A percentile compares a stretch with the other conserved stretches of the same genome.
Conservation (phyloP, 2,329 filamentous ascomycete species). For the Thyridium curvatum region DNA sequence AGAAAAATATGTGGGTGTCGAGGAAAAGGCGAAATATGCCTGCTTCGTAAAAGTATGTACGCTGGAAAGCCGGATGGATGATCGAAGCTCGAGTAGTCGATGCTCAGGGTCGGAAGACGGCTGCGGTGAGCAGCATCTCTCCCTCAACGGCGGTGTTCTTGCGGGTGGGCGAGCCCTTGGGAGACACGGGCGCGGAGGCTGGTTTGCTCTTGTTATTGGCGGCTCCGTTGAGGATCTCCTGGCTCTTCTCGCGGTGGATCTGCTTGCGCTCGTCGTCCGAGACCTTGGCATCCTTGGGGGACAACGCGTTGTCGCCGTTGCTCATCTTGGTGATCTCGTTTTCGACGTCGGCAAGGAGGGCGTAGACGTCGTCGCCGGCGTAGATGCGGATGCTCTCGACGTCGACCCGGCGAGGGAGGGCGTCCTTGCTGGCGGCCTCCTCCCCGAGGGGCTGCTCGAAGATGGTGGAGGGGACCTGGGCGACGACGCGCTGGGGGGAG, state of each 20-base stretch:
- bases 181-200: conserved; percentile 7
- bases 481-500: conserved; percentile 44
- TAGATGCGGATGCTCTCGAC: conserved; percentile 64
- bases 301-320: conserved; percentile 25
- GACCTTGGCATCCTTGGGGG: conserved; percentile 14
- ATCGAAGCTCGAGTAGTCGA: neutral
- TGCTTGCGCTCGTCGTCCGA: conserved; percentile 30
- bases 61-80: neutral
- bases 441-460: conserved; percentile 43
- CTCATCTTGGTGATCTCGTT: conserved; percentile 46
- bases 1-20: neutral
- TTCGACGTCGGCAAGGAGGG: conserved; percentile 61
- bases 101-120: conserved; percentile 38
- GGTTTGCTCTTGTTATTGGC: conserved; percentile 20
- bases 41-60: neutral
- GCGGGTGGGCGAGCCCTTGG: conserved; percentile 4
- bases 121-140: conserved; percentile 39
- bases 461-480: conserved; percentile 51
- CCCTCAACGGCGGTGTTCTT: conserved; percentile 16
- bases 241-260: conserved; percentile 42
- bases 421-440: conserved; percentile 24
- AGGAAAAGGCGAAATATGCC: neutral
- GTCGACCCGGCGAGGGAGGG: conserved; percentile 26
- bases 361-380: conserved; percentile 60
- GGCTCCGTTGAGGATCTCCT: conserved; percentile 39